Base-by-base conservation (phyloP, 1,284 basidiomycete genomes). In the Ganoderma resinaceum region DNA sequence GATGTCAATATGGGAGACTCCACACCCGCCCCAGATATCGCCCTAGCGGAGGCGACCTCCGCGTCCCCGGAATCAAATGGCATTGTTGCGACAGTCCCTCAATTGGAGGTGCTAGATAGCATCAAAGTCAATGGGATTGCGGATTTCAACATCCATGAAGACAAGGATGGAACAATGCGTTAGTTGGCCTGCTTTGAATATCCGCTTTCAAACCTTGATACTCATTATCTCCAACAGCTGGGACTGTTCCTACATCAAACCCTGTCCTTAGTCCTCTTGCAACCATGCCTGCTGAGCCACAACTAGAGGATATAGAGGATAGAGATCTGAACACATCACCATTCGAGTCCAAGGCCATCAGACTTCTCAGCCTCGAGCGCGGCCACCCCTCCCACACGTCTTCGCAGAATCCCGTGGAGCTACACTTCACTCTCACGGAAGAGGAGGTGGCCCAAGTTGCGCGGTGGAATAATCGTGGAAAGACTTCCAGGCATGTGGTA, bases 371-470 rank as follows among this genome's bases (percentile, higher is more conserved):
- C n/a, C 62, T 70, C 0, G 65, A 26, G 31, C 63, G 69, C 20
- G 71, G 71, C 8, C 58, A 67, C 3, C 52, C 65, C n/a, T 31
- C 65, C 9, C 29, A 57, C n/a, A 73, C 69, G 2, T 68, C 69
- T 16, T 61, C 69, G 16, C 53, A 29, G 16, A 26, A 29, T 8
- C 69, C 71, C 0, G 63, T 69, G 0, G 37, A 67, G n/a, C 33
- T 70, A 7, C 60, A 63, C 6, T 73, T 73, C 26, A 64, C 66
- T 29, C 64, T 73, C n/a, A 66, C 55, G 20, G 63, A 43, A 2
- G 72, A 70, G 1, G 69, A 70, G 42, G 58, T 66, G 20, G 40
- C 46, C 14, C 65, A 73, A 31, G 46, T 73, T 29, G 43, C 63
- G 7, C 61, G 67, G 14, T 73, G 72, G 72, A 67, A 61, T 2